phyloP scores from a whole-genome alignment of 2,329 filamentous ascomycete species.

The Claviceps sp. region DNA sequence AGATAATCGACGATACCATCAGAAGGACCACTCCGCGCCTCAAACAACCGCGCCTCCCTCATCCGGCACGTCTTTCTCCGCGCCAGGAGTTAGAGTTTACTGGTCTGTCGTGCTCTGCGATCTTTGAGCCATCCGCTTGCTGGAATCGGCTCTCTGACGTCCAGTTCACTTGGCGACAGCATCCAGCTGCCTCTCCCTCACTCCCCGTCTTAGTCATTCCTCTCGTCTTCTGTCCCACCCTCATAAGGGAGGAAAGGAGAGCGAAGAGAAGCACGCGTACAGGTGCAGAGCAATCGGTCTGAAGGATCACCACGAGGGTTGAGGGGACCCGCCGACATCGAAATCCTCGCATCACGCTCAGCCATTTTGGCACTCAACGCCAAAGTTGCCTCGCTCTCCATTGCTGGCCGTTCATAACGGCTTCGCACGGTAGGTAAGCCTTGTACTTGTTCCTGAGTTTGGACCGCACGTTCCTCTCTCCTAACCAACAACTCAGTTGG shows the following conservation, averaged over 20 bases:
- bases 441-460: background rate
- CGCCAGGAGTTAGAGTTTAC: background rate
- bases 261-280: background rate
- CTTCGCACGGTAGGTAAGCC: conserved; percentile 4
- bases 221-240: background rate
- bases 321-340: background rate
- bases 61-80: background rate
- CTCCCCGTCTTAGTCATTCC: background rate
- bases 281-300: background rate
- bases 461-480: background rate
- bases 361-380: background rate
- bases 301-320: background rate
- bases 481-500: background rate
- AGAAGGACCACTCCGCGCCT: background rate
- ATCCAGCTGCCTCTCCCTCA: background rate
- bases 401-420: background rate
- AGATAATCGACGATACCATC: conserved; percentile 1
- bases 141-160: background rate
- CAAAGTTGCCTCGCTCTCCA: background rate
- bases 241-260: too few species aligned
- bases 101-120: background rate
- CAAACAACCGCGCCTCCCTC: background rate
- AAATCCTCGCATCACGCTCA: background rate
- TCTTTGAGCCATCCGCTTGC: background rate
- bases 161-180: background rate